Evolutionary conservation across 2,329 filamentous ascomycete genomes (phyloP).

Genomic region (Colletotrichum incanum): DNA sequence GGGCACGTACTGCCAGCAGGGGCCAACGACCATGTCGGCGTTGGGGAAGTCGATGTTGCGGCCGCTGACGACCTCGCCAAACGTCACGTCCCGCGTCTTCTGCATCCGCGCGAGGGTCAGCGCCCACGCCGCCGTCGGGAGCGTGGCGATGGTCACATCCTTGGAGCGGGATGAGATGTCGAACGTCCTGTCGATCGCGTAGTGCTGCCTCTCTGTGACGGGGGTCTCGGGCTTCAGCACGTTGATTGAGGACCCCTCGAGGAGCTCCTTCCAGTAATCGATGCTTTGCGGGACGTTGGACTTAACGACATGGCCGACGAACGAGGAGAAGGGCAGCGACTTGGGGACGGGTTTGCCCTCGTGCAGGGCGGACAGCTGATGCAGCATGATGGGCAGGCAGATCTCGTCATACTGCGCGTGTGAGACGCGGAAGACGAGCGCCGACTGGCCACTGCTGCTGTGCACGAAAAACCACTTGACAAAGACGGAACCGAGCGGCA

Average conservation of each 20-base stretch:
- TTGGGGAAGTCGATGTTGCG: slow-evolving; percentile 71
- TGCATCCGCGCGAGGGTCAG: slow-evolving; percentile 72
- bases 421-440: slow-evolving; percentile 74
- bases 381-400: slow-evolving; percentile 74
- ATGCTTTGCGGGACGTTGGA: slow-evolving; percentile 64
- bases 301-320: slow-evolving; percentile 60
- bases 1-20: slow-evolving; percentile 78
- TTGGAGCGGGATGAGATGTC: slow-evolving; percentile 64
- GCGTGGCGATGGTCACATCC: slow-evolving; percentile 74
- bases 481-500: slow-evolving; percentile 73
- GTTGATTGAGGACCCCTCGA: slow-evolving; percentile 67
- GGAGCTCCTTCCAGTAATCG: slow-evolving; percentile 73
- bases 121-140: slow-evolving; percentile 79
- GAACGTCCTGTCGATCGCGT: slow-evolving; percentile 59
- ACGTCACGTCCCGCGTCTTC: slow-evolving; percentile 70
- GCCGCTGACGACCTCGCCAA: slow-evolving; percentile 77
- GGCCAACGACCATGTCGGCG: slow-evolving; percentile 73
- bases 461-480: slow-evolving; percentile 72
- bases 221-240: slow-evolving; percentile 57
- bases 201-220: slow-evolving; percentile 56
- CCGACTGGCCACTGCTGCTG: slow-evolving; percentile 51
- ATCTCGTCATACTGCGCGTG: slow-evolving; percentile 81
- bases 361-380: slow-evolving; percentile 71
- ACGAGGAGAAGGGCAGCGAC: slow-evolving; percentile 62
- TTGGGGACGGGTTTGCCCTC: slow-evolving; percentile 50